Evolutionary conservation across 345 rosid species (phyloP), one percentile per base, ranked within the genome.

Genomic region (Ceriops zippeliana): DNA sequence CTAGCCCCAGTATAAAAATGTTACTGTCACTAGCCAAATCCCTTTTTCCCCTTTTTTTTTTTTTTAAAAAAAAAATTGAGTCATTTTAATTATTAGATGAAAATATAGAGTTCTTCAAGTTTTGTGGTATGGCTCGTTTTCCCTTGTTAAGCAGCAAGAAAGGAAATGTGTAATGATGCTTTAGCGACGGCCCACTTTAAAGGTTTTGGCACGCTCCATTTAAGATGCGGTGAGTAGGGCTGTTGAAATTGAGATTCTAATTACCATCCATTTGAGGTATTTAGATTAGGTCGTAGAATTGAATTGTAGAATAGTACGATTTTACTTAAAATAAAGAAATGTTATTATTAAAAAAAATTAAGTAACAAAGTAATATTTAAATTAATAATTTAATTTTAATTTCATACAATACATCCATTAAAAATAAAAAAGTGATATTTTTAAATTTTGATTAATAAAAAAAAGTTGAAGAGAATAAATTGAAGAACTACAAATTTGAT

Each of bases 131-230:
- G 27, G 63, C 67, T 70, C 49, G 63, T 61, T 73, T 67, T 24
- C 51, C 62, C 66, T 53, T 9, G 63, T 61, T 31, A 58, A 10
- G 47, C 65, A 17, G n/a, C 24, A 7, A 19, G 37, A 35, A 73
- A 59, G 65, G 71, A 66, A 70, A 63, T 34, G 37, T 61, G 65
- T 67, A 58, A 71, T 68, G 74, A 75, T 70, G 73, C 51, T 65
- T 67, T 47, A 64, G 73, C 61, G 6, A n/a, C 67, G 80, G 61
- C 82, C 82, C 80, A 68, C 82, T 16, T 8, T 24, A 24, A 66
- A 37, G 52, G 70, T 56, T 31, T 7, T 47, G 63, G 56, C 74
- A 65, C 65, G 66, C 75, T 67, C 66, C 47, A n/a, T 7, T 56
- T 22, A 42, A 42, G 26, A 30, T 42, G 24, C 68, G 86, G 81